Base-by-base conservation (phyloP, 1,139 yeast species). In the Komagataea norvegica region DNA sequence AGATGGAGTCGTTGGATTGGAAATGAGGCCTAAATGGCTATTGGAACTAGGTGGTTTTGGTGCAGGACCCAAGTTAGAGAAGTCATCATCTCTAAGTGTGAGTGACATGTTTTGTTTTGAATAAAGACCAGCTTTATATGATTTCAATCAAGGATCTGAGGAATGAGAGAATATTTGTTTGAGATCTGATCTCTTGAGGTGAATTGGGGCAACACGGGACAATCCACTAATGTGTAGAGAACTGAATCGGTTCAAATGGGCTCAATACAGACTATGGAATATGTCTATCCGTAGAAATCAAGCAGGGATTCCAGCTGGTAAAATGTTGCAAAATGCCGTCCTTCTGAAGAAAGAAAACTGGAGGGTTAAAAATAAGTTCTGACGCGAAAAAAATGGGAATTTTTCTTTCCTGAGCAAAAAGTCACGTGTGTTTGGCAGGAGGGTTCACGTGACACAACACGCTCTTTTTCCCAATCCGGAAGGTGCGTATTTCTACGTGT, bases 21-120 rank as follows among this genome's bases (percentile, higher is more conserved):
- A 34, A 7, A 29, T 33, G 10, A 33, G 5, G 8, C 36, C 37
- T 15, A 37, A 8, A 13, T 31, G 35, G 29, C 31, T 34, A 18
- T 38, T 46, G 22, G 44, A 26, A 6, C 51, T 48, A 5, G 70
- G 70, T 1, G 71, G 70, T 45, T 58, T 58, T 15, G 71, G 71
- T 11, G 70, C 70, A 23, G 70, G 68, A 1, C 70, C 69, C 32
- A 65, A 56, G 43, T 65, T 64, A 36, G 64, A 62, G 51, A 66
- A 65, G 42, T 64, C 70, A 29, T 56, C 48, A 47, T 48, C 64
- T 46, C 44, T 56, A 52, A 37, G 27, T 8, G 34, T 14, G 31
- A 26, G 19, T 8, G 36, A 27, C 36, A 33, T 33, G 25, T 14
- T 21, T 23, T 21, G 20, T 18, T 19, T 28, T 32, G 13, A 8